Percentiles rank a stretch among this genome's conserved stretches.
Conservation (phyloP, 73 alveolate species). For the Blepharisma japonicum region DNA sequence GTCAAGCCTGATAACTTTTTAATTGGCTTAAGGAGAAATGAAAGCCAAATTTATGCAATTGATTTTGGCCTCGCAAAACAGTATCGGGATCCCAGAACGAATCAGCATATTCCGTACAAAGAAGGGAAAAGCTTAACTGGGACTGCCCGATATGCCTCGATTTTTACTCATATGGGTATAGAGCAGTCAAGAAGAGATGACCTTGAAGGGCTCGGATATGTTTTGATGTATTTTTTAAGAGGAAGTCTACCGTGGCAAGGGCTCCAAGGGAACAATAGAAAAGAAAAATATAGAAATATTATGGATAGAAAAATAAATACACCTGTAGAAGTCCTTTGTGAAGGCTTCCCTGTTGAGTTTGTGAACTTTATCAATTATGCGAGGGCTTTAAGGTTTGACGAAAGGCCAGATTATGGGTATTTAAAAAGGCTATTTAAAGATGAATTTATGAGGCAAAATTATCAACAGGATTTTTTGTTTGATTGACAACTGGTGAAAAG, state of each 20-base stretch:
- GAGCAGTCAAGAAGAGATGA: constrained; percentile 91
- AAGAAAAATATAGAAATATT: constrained; percentile 69
- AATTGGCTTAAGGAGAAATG: constrained; percentile 61
- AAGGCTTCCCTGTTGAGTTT: constrained; percentile 82
- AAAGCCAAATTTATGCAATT: constrained; percentile 50
- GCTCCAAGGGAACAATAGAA: constrained; percentile 63
- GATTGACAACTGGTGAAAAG: no score
- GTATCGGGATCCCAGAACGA: constrained; percentile 42
- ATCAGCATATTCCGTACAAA: constrained; percentile 36
- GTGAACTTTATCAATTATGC: constrained; percentile 44
- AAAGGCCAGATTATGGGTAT: constrained; percentile 67
- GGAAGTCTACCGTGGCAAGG: constrained; percentile 92
- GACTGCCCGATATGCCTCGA: constrained; percentile 38
- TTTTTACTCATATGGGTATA: constrained; percentile 46
- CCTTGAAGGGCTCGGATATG: constrained; percentile 76
- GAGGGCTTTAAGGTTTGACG: constrained; percentile 59
- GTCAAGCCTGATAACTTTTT: constrained; percentile 80
- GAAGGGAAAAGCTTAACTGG: constrained; percentile 44
- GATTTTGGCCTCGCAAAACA: constrained; percentile 60
- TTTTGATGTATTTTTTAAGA: constrained; percentile 74
- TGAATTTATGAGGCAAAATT: no score
- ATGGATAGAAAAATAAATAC: constrained; percentile 62
- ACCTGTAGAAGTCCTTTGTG: constrained; percentile 76
- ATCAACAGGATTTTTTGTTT: no score
- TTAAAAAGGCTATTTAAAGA: constrained; percentile 52